These are phyloP conservation scores for Neopestalotiopsis sp. DNA, from an alignment of 2,329 filamentous ascomycete genomes.

Conservation along the genomic window DNA sequence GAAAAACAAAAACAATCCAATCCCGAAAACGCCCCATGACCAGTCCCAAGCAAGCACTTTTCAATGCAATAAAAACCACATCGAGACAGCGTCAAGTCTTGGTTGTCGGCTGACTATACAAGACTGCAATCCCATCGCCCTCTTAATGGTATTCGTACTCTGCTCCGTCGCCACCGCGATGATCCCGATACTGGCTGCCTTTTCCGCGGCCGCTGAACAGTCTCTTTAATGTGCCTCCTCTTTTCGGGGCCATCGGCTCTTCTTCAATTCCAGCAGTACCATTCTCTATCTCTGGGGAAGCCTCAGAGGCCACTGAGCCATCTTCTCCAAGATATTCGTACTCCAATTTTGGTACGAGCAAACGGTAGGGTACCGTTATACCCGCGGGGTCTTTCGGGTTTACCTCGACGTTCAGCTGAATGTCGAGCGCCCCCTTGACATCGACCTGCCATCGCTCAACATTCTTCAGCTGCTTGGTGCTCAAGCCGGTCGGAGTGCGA, in stretches of 20 bases:
- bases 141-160: neutral
- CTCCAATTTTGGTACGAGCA: constrained; percentile 81
- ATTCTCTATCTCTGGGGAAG: constrained; percentile 10
- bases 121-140: neutral
- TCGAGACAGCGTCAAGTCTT: neutral
- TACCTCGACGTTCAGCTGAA: constrained; percentile 89
- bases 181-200: constrained; percentile 13
- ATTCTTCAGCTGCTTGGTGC: constrained; percentile 64
- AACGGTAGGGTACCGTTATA: constrained; percentile 83
- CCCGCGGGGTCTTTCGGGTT: constrained; percentile 85
- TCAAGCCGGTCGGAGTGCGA: constrained; percentile 73
- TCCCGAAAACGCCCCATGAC: neutral
- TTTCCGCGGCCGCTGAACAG: constrained; percentile 14
- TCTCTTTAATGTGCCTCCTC: constrained; percentile 8
- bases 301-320: constrained; percentile 5
- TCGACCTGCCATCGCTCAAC: constrained; percentile 67
- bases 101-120: neutral
- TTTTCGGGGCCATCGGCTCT: neutral
- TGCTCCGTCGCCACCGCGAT: neutral
- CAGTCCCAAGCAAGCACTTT: neutral
- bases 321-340: constrained; percentile 58
- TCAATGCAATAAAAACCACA: neutral
- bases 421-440: constrained; percentile 82
- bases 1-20: neutral
- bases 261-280: constrained; percentile 14